phyloP scores from a whole-genome alignment of 139 green algal genomes.

The Bryopsis sp. region DNA sequence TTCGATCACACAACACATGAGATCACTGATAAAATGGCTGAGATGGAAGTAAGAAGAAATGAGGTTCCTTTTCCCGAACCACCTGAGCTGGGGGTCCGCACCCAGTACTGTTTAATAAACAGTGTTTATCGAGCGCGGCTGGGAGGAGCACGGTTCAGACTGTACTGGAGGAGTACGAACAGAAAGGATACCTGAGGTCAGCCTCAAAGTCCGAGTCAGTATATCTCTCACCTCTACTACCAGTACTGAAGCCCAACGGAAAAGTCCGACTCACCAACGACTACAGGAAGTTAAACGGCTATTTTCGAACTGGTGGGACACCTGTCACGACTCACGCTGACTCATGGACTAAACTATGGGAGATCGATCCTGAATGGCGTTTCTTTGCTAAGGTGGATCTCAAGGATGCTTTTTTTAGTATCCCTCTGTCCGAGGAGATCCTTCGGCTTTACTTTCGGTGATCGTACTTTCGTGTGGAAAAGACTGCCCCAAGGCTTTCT shows the following conservation, averaged over 20 bases:
- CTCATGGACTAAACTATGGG: neutral
- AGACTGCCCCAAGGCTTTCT: conserved; percentile 8
- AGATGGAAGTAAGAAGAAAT: neutral
- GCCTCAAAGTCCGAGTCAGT: neutral
- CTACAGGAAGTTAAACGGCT: conserved; percentile 13
- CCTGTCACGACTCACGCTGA: conserved; percentile 11
- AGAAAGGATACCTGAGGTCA: conserved; percentile 1
- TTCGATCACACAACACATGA: neutral
- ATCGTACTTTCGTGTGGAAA: neutral
- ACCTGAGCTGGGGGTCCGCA: neutral
- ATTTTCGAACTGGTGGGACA: conserved; percentile 11
- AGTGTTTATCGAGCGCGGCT: no score
- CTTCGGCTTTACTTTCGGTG: conserved; percentile 17
- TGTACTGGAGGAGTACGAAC: conserved; percentile 10
- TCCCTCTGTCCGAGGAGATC: conserved; percentile 1
- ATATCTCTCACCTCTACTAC: conserved; percentile 7
- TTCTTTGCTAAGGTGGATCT: conserved; percentile 11
- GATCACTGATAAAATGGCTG: neutral
- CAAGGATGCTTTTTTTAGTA: conserved; percentile 16
- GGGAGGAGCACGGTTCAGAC: neutral
- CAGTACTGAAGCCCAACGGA: conserved; percentile 11
- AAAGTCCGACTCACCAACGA: conserved; percentile 6
- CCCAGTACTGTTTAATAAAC: neutral
- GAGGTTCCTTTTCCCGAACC: conserved; percentile 6
- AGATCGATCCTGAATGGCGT: neutral